phyloP scores from a whole-genome alignment of 169 alveolate genomes.

The Eimeria tenella region DNA sequence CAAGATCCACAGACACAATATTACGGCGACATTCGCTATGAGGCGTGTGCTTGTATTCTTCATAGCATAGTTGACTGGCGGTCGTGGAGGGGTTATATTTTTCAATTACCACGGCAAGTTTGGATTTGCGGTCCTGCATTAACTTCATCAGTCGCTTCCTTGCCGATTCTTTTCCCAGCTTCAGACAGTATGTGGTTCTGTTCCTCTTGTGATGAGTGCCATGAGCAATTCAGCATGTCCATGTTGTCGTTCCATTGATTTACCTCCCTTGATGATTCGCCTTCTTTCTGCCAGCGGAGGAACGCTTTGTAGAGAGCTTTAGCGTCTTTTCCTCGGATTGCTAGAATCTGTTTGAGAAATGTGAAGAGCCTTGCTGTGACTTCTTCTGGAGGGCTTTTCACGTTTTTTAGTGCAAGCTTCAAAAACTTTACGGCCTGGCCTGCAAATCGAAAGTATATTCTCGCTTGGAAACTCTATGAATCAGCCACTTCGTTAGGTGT shows the following conservation, averaged over 20 bases:
- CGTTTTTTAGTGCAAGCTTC: not conserved
- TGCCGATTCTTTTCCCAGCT: slow-evolving; percentile 9
- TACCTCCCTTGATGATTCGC: not conserved
- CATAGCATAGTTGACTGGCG: not conserved
- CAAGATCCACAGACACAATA: slow-evolving; percentile 3
- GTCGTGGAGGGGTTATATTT: not conserved
- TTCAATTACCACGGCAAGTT: slow-evolving; percentile 18
- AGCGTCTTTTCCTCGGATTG: slow-evolving; percentile 33
- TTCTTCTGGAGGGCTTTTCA: slow-evolving; percentile 38
- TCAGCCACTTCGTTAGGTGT: not conserved
- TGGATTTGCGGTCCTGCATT: not conserved
- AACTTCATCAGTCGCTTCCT: not conserved
- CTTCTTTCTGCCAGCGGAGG: slow-evolving; percentile 29
- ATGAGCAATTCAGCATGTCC: slow-evolving; percentile 33
- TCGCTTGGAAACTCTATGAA: not conserved
- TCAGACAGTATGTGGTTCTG: slow-evolving; percentile 34
- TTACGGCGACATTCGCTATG: not conserved
- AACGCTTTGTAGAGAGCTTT: slow-evolving; percentile 7
- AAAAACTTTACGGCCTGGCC: slow-evolving; percentile 31
- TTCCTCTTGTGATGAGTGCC: slow-evolving; percentile 64
- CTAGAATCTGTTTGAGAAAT: not conserved
- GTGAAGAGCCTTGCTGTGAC: not conserved
- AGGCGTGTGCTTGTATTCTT: not conserved
- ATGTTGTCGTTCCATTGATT: slow-evolving; percentile 16
- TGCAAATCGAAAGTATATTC: not conserved